Base-by-base conservation (phyloP, 2,329 filamentous ascomycete genomes). In the Aureobasidium sp. region DNA sequence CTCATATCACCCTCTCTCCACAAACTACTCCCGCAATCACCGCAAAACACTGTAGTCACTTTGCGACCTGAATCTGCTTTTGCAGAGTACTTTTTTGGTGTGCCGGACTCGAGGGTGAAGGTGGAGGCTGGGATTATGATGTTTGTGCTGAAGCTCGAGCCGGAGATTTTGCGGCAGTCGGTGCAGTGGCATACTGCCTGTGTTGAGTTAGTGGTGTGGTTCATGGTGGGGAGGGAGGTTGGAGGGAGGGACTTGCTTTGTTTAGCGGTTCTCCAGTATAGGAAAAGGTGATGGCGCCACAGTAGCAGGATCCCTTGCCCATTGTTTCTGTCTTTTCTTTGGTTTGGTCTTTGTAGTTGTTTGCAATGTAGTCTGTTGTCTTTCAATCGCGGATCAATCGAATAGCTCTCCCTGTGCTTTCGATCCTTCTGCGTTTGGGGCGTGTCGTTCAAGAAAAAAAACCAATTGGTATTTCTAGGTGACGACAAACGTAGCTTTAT, bases 221-320 rank as follows among this genome's bases (percentile, higher is more conserved):
- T 9, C 8, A 7, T 31, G 39, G 17, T 19, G 7, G 39, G 39
- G 39, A n/a, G 15, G 39, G 39, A 19, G 39, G 40, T n/a, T n/a
- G n/a, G n/a, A 5, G 19, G 19, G 9, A 22, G n/a, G 40, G 3
- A 4, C 15, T 42, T 54, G 31, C 50, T 22, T 54, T 54, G 50
- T 54, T 54, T 9, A 42, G 7, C 15, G 50, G 50, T 12, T 54
- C 50, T 6, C 50, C 50, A 2, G 15, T 22, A 3, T 31, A 54
- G 14, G 50, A 27, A 12, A 40, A 54, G 22, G 50, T n/a, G 35
- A 54, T 29, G 29, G 40, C 40, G 7, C 50, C 50, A 5, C 50
- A 54, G 50, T 40, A 54, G 37, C 50, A 54, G 37, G 35, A 40
- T 40, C 50, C 50, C 31, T 54, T 54, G 15, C 50, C 50, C 50